phyloP scores from a whole-genome alignment of 1,139 yeast genomes.

The Hansenula sp. region DNA sequence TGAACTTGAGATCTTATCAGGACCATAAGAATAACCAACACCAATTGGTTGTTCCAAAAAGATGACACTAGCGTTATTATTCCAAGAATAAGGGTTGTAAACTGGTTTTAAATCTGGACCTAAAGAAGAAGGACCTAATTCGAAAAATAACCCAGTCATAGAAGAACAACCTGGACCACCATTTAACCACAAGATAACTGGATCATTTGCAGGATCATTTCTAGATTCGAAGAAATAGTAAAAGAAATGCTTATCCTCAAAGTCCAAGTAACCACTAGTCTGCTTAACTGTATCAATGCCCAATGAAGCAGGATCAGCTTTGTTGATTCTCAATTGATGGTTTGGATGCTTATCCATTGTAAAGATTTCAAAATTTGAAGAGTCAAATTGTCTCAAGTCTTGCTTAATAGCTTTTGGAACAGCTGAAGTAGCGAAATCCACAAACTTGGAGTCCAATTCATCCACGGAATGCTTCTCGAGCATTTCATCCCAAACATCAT shows the following conservation, averaged over 20 bases:
- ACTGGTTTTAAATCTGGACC: conserved; percentile 45
- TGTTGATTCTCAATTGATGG: conserved; percentile 38
- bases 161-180: conserved; percentile 80
- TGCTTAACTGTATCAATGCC: conserved; percentile 58
- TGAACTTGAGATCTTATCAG: conserved; percentile 45
- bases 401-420: not conserved
- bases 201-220: conserved; percentile 60
- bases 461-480: not conserved
- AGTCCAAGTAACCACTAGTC: conserved; percentile 61
- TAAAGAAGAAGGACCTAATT: conserved; percentile 60
- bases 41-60: conserved; percentile 74
- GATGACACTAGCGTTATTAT: conserved; percentile 61
- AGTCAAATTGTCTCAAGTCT: not conserved
- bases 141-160: conserved; percentile 62
- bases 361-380: conserved; percentile 9
- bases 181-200: conserved; percentile 65
- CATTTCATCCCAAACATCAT: not conserved
- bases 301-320: conserved; percentile 37
- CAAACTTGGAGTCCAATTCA: not conserved
- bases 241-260: conserved; percentile 69
- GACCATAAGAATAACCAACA: conserved; percentile 73
- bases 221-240: conserved; percentile 75
- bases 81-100: conserved; percentile 66
- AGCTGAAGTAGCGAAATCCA: not conserved
- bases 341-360: conserved; percentile 27